phyloP scores from a whole-genome alignment of 441 rosid species.

The Flueggea neowawraea region DNA sequence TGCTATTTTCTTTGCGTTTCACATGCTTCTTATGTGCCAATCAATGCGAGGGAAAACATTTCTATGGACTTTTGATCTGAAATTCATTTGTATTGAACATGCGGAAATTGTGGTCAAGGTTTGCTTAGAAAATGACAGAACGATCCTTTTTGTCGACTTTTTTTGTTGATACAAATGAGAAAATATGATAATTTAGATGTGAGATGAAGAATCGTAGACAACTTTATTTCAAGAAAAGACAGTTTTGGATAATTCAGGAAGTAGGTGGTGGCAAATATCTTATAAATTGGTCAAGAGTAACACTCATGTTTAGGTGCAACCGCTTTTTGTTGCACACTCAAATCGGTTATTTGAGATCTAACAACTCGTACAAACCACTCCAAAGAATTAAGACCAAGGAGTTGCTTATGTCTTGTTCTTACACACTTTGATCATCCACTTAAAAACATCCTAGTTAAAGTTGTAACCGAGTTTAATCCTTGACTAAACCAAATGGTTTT shows the following conservation, averaged over 20 bases:
- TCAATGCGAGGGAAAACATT: too few relatives aligned
- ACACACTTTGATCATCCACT: constrained; percentile 12
- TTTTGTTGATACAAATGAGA: too few relatives aligned
- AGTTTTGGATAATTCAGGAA: background rate
- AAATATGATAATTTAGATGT: too few relatives aligned
- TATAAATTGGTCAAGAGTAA: constrained; percentile 35
- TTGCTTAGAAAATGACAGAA: too few relatives aligned
- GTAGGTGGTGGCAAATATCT: constrained; percentile 1
- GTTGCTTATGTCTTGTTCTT: constrained; percentile 1
- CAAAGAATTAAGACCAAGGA: constrained; percentile 14
- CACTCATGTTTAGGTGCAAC: constrained; percentile 55
- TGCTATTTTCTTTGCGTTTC: too few relatives aligned
- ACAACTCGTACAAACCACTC: constrained; percentile 38
- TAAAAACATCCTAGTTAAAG: constrained; percentile 21
- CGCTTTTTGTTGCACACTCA: constrained; percentile 34
- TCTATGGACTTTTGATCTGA: too few relatives aligned
- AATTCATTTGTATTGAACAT: too few relatives aligned
- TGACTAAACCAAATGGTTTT: constrained; percentile 35
- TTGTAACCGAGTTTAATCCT: constrained; percentile 7
- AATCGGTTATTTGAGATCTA: constrained; percentile 17
- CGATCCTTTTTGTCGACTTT: too few relatives aligned
- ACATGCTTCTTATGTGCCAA: too few relatives aligned
- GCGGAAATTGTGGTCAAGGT: too few relatives aligned
- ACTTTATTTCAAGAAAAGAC: background rate
- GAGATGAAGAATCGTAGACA: background rate